These are phyloP conservation scores for Candolleomyces eurysporus DNA, from an alignment of 768 basidiomycete genomes.

Conservation along the genomic window DNA sequence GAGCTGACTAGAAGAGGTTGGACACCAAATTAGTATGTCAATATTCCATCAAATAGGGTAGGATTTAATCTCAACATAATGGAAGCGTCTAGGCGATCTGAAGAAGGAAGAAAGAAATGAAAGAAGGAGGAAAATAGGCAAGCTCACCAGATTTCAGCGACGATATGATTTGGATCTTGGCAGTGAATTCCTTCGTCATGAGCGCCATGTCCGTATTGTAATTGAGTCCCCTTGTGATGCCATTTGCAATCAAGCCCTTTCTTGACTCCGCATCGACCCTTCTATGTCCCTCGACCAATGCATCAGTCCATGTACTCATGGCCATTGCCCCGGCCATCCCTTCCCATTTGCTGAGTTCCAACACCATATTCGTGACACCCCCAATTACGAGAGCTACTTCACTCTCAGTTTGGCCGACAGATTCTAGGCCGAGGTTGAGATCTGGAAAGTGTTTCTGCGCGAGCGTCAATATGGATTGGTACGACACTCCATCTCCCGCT, in stretches of 20 bases:
- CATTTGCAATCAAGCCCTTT: slow-evolving; percentile 44
- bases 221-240: slow-evolving; percentile 51
- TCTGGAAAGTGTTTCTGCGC: slow-evolving; percentile 53
- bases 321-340: slow-evolving; percentile 56
- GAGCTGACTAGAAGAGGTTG: slow-evolving; percentile 36
- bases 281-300: slow-evolving; percentile 41
- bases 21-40: background rate
- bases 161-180: slow-evolving; percentile 54
- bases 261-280: slow-evolving; percentile 27
- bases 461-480: slow-evolving; percentile 38
- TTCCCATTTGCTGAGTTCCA: slow-evolving; percentile 57
- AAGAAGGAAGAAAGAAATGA: slow-evolving; percentile 16
- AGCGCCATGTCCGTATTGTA: slow-evolving; percentile 47
- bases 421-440: slow-evolving; percentile 42
- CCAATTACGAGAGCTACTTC: slow-evolving; percentile 50
- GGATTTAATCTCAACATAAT: background rate
- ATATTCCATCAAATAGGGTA: background rate
- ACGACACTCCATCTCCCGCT: slow-evolving; percentile 55
- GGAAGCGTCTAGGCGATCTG: background rate
- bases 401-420: slow-evolving; percentile 43
- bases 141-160: slow-evolving; percentile 48
- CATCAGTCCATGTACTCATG: slow-evolving; percentile 54
- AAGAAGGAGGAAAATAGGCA: background rate
- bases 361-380: slow-evolving; percentile 52
- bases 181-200: slow-evolving; percentile 53